Evolutionary conservation across 2,329 filamentous ascomycete genomes (phyloP), one percentile per base, ranked within the genome.

Genomic region (Cladosporium sp.): DNA sequence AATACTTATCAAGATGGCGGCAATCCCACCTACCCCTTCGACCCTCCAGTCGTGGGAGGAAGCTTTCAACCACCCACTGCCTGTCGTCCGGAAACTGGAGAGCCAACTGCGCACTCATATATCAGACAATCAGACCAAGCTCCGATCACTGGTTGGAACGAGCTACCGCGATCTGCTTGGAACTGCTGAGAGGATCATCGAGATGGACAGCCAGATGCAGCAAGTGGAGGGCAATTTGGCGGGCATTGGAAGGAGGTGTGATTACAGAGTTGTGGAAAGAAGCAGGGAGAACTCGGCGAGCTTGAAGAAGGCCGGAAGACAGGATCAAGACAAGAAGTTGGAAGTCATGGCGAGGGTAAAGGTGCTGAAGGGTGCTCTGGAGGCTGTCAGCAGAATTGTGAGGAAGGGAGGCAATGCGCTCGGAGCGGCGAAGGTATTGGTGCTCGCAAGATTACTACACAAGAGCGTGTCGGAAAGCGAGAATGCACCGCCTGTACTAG

Each of bases 181-280:
- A 61, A 97, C 94, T 0, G 94, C 94, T 63, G 93, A 97, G 79
- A 89, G 89, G n/a, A 98, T 98, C 70, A 90, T 97, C 63, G 86
- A 89, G 67, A 97, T 98, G 92, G 90, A 92, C 70, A 79, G 79
- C 46, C 88, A 94, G 75, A 94, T 95, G 80, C 86, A 89, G 67
- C 80, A 83, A 14, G 89, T 92, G 18, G 92, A 97, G 77, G 81
- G 83, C 5, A 86, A 88, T 43, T 83, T 98, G 60, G 85, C 85
- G 18, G 83, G 84, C 66, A 89, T 97, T 80, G 91, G 92, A 54
- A 86, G 86, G 49, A 86, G 87, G 65, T 97, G 94, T 78, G 93
- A 93, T 60, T 86, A 91, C 43, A 81, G 84, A 61, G 83, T 89
- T 28, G 82, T 97, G 26, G 90, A 67, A 75, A 91, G 76, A 58